These are phyloP conservation scores for Neurospora sp. DNA, from an alignment of 495 filamentous ascomycete genomes.

Conservation along the genomic window DNA sequence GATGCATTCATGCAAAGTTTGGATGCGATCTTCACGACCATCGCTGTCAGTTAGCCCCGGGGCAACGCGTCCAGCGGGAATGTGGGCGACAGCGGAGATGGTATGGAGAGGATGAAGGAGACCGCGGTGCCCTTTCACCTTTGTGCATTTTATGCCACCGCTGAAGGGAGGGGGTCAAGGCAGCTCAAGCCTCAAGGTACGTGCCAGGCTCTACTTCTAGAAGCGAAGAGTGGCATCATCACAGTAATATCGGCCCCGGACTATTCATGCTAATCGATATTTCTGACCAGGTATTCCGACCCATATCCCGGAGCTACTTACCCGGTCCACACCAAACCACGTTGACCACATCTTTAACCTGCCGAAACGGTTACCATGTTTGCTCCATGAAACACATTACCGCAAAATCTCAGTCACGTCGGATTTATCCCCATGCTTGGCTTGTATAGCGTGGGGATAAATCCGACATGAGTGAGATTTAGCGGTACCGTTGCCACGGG, in stretches of 20 bases:
- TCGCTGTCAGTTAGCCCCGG: not conserved
- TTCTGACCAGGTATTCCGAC: not conserved
- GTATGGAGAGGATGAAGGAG: not conserved
- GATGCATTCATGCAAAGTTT: not conserved
- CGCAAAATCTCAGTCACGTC: too few species aligned
- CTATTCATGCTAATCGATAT: not conserved
- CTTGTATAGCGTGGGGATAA: too few species aligned
- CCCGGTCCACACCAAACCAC: not conserved
- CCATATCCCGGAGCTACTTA: not conserved
- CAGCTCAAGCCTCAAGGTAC: not conserved
- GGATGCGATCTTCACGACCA: not conserved
- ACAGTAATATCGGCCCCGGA: not conserved
- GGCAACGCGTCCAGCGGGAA: not conserved
- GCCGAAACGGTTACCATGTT: not conserved
- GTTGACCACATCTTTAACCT: not conserved
- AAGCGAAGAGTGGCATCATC: not conserved
- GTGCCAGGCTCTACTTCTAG: not conserved
- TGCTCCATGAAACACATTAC: not conserved
- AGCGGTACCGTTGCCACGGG: not conserved
- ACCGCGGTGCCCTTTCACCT: not conserved
- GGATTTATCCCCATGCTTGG: not conserved
- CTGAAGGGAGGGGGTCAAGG: not conserved
- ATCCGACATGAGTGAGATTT: not conserved
- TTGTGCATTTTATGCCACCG: not conserved
- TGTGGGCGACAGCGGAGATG: not conserved